A percentile compares a stretch with the other conserved stretches of the same genome.
These are phyloP conservation scores for Nitzschia putrida DNA, from an alignment of 108 stramenopile genomes.

Conservation along the genomic window DNA sequence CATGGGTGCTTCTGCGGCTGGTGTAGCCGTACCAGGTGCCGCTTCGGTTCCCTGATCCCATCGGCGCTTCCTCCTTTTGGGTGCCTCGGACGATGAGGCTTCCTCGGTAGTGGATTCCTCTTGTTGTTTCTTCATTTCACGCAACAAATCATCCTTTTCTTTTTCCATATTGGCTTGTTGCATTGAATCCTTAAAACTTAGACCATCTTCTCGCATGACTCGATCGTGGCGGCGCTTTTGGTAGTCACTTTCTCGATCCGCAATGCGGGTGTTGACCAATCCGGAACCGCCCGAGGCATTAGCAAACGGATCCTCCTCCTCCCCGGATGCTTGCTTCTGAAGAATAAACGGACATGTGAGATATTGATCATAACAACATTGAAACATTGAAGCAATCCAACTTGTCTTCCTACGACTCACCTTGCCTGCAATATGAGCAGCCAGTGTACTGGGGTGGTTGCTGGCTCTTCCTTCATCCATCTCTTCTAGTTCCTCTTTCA, in stretches of 20 bases:
- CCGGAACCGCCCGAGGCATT: conserved; percentile 71
- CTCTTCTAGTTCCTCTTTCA: conserved; percentile 39
- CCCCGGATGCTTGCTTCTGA: conserved; percentile 41
- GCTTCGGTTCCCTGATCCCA: conserved; percentile 67
- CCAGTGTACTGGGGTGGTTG: conserved; percentile 53
- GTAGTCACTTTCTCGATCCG: conserved; percentile 88
- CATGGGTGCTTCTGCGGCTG: conserved; percentile 38
- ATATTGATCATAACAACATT: background rate
- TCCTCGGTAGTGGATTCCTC: conserved; percentile 34
- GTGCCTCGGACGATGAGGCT: conserved; percentile 1
- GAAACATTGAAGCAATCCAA: background rate
- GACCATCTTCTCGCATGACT: conserved; percentile 69
- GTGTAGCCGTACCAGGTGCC: conserved; percentile 8
- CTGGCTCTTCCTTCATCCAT: conserved; percentile 51
- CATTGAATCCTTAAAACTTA: conserved; percentile 90
- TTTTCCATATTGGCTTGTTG: conserved; percentile 65
- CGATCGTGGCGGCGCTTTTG: conserved; percentile 81
- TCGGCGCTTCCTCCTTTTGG: conserved; percentile 60
- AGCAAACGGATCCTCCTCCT: conserved; percentile 70
- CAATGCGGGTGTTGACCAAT: conserved; percentile 77
- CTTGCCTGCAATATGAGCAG: conserved; percentile 18
- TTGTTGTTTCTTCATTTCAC: conserved; percentile 62
- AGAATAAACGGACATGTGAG: background rate
- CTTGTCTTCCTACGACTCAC: conserved; percentile 1
- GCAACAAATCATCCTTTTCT: conserved; percentile 65